Percentiles rank a stretch among this genome's conserved stretches.
Evolutionary conservation across 495 filamentous ascomycete species (phyloP).

Genomic region (Aspergillus ellipticus): DNA sequence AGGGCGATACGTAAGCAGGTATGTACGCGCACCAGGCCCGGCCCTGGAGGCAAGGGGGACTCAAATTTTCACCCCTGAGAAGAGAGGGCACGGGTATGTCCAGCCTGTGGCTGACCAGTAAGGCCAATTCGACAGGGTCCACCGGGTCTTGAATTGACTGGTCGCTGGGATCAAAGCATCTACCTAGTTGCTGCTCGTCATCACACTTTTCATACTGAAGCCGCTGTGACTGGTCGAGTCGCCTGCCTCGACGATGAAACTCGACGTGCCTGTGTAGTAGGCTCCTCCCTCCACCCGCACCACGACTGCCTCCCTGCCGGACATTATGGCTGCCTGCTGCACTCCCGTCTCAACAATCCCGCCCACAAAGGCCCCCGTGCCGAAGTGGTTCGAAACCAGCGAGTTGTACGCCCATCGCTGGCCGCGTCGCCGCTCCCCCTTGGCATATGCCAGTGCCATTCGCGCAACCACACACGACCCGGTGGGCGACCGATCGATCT

Average conservation of each 20-base stretch:
- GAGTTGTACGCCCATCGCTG: slow-evolving; percentile 27
- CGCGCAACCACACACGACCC: slow-evolving; percentile 22
- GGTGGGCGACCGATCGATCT: slow-evolving; percentile 27
- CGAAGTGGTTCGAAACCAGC: slow-evolving; percentile 23
- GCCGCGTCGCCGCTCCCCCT: slow-evolving; percentile 8
- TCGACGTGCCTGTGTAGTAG: slow-evolving; percentile 14
- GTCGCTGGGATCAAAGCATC: too few species aligned
- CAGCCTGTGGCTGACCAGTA: too few species aligned
- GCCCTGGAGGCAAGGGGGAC: too few species aligned
- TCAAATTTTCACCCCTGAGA: too few species aligned
- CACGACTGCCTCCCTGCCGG: background rate
- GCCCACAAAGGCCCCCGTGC: slow-evolving; percentile 11
- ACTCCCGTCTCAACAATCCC: slow-evolving; percentile 12
- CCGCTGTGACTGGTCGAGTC: slow-evolving; percentile 12
- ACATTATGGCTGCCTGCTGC: background rate
- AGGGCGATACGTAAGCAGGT: too few species aligned
- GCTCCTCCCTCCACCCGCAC: slow-evolving; percentile 17
- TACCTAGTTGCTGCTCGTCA: too few species aligned
- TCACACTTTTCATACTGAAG: slow-evolving; percentile 11
- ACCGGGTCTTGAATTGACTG: too few species aligned
- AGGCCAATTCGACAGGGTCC: too few species aligned
- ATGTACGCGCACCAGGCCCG: too few species aligned
- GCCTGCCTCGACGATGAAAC: slow-evolving; percentile 14
- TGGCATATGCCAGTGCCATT: slow-evolving; percentile 19
- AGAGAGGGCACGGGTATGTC: too few species aligned